Percentiles rank a stretch among this genome's conserved stretches.
Conservation (phyloP, 2,329 filamentous ascomycete genomes). For the Aspergillus phoenicis region DNA sequence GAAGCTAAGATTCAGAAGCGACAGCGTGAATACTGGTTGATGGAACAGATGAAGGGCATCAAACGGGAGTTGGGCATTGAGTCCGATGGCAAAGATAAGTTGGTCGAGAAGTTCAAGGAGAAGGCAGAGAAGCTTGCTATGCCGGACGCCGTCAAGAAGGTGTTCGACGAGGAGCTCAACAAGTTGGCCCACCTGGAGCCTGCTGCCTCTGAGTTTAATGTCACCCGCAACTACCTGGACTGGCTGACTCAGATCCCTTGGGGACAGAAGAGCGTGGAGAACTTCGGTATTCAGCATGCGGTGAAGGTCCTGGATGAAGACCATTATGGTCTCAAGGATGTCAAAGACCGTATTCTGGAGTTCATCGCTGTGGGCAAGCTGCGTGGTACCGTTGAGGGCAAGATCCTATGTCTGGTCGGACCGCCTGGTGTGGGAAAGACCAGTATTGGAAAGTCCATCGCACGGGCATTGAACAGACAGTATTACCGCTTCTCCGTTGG, state of each 20-base stretch:
- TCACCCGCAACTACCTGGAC: constrained; percentile 96
- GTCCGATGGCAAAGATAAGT: constrained; percentile 96
- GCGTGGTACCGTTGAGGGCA: constrained; percentile 93
- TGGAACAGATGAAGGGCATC: constrained; percentile 99
- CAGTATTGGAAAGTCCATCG: constrained; percentile 97
- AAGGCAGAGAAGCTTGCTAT: constrained; percentile 92
- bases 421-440: constrained; percentile 98
- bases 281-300: constrained; percentile 92
- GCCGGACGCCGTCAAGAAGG: constrained; percentile 94
- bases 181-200: constrained; percentile 95
- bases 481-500: constrained; percentile 99
- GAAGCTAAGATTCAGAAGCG: constrained; percentile 97
- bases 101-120: constrained; percentile 96
- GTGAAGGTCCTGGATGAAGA: constrained; percentile 91
- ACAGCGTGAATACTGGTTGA: constrained; percentile 96
- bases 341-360: constrained; percentile 96
- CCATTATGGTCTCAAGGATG: constrained; percentile 94
- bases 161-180: constrained; percentile 97
- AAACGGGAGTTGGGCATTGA: constrained; percentile 93
- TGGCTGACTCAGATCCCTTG: constrained; percentile 98
- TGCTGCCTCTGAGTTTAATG: constrained; percentile 96
- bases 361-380: constrained; percentile 98
- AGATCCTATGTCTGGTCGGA: constrained; percentile 96
- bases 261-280: constrained; percentile 93
- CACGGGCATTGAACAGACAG: constrained; percentile 87